Conservation (phyloP, 768 basidiomycete genomes). For the Kwoniella botswanensis region DNA sequence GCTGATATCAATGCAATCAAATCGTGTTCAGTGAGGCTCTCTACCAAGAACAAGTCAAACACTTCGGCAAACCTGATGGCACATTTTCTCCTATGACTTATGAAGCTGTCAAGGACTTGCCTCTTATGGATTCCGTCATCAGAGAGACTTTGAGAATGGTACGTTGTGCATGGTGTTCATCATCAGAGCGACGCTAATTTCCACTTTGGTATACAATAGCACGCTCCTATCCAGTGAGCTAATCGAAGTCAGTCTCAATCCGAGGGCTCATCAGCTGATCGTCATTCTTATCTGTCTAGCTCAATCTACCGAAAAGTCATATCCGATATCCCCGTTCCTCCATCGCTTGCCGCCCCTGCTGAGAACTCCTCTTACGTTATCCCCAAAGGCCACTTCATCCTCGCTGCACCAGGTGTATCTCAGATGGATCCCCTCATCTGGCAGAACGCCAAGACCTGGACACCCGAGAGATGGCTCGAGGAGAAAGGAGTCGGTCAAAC, state of each 20-base stretch:
- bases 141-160: constrained; percentile 64
- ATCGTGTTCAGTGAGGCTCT: constrained; percentile 68
- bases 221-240: constrained; percentile 91
- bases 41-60: constrained; percentile 85
- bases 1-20: neutral
- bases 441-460: constrained; percentile 73
- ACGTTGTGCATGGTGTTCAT: constrained; percentile 10
- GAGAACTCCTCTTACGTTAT: constrained; percentile 76
- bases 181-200: neutral
- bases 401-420: constrained; percentile 84
- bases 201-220: constrained; percentile 54
- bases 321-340: constrained; percentile 79
- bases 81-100: constrained; percentile 77
- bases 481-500: constrained; percentile 78
- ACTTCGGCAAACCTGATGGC: constrained; percentile 80
- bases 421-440: constrained; percentile 86
- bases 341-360: constrained; percentile 73
- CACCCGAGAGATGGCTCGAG: constrained; percentile 84
- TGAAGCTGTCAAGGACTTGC: constrained; percentile 74
- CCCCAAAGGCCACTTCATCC: constrained; percentile 85
- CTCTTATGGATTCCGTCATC: constrained; percentile 43
- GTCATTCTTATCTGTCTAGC: constrained; percentile 29
- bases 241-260: too few relatives aligned
- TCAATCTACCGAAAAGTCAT: constrained; percentile 76
- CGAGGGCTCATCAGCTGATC: too few relatives aligned